Percentiles rank a stretch among this genome's conserved stretches.
Evolutionary conservation across 2,329 filamentous ascomycete genomes (phyloP).

Genomic region (Pestalotiopsis sp.): DNA sequence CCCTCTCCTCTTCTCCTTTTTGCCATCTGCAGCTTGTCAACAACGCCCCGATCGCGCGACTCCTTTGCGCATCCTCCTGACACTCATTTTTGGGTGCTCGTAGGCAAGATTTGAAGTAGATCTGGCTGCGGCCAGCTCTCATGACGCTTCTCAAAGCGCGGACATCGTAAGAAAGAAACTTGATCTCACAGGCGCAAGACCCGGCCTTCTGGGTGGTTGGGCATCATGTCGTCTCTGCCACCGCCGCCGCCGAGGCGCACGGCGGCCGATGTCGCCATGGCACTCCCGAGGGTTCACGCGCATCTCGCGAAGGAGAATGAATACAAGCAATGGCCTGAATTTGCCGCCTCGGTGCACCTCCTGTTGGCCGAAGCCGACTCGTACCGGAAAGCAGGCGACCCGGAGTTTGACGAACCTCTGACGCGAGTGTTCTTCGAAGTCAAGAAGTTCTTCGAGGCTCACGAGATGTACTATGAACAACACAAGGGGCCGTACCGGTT

Average conservation of each 20-base stretch:
- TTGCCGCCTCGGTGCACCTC: background rate
- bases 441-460: slow-evolving; percentile 22
- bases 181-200: background rate
- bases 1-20: background rate
- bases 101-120: background rate
- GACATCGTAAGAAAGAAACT: background rate
- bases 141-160: background rate
- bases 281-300: background rate
- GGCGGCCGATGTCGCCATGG: background rate
- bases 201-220: background rate
- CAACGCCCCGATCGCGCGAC: background rate
- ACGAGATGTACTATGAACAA: slow-evolving; percentile 18
- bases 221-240: background rate
- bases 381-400: slow-evolving; percentile 22
- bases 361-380: slow-evolving; percentile 17
- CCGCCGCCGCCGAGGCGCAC: background rate
- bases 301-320: background rate
- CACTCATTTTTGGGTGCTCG: background rate
- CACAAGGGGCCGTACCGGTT: slow-evolving; percentile 20
- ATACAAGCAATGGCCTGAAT: background rate
- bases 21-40: background rate
- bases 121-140: background rate
- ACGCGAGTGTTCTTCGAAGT: slow-evolving; percentile 21
- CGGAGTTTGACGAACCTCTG: slow-evolving; percentile 21
- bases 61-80: background rate